Evolutionary conservation across 345 rosid species (phyloP).

Genomic region (Heritiera littoralis): DNA sequence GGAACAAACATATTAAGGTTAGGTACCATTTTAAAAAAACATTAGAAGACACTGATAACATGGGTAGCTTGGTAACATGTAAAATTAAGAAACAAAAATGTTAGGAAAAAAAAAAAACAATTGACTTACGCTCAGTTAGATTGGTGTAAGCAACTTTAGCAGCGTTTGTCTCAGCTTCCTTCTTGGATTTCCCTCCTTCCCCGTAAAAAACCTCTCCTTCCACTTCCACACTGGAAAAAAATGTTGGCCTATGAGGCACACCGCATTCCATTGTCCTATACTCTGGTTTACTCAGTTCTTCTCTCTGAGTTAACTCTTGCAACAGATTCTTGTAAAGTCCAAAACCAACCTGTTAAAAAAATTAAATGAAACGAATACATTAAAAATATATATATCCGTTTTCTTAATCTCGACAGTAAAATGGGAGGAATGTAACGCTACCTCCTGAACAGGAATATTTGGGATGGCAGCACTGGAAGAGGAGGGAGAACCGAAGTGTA

Average conservation of each 20-base stretch:
- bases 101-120: too few species aligned
- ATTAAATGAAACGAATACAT: too few species aligned
- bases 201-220: too few species aligned
- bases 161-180: slow-evolving; percentile 38
- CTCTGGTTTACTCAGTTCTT: slow-evolving; percentile 24
- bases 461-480: too few species aligned
- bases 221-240: slow-evolving; percentile 32
- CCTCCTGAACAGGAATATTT: too few species aligned
- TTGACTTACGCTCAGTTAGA: slow-evolving; percentile 20
- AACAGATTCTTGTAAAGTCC: slow-evolving; percentile 36
- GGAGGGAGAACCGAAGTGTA: too few species aligned
- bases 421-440: too few species aligned
- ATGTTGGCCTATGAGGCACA: slow-evolving; percentile 29
- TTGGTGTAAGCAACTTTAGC: slow-evolving; percentile 35
- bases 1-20: background rate
- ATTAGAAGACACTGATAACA: background rate
- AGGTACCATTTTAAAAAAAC: background rate
- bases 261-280: slow-evolving; percentile 30
- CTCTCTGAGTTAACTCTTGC: slow-evolving; percentile 15
- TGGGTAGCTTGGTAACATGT: background rate
- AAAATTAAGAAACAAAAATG: too few species aligned
- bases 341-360: too few species aligned
- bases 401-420: too few species aligned
- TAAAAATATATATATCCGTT: too few species aligned
- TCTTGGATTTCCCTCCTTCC: slow-evolving; percentile 9